Percentiles rank a stretch among this genome's conserved stretches.
Conservation (phyloP, 179 eudicot genomes). For the Kewa caespitosa region DNA sequence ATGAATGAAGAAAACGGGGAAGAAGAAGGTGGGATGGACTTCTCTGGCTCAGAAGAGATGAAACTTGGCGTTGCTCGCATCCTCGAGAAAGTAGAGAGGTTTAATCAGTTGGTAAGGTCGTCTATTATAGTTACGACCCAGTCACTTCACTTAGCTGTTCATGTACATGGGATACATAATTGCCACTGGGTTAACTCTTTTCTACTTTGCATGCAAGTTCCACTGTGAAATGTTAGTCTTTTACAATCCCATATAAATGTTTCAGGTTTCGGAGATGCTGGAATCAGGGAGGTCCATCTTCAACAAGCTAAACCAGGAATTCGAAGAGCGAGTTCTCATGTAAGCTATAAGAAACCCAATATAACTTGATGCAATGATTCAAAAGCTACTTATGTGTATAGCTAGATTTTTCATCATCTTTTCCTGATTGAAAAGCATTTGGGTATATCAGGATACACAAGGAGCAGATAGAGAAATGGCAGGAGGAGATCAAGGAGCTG, state of each 20-base stretch:
- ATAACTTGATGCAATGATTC: background rate
- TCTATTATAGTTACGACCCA: background rate
- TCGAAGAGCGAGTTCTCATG: slow-evolving; percentile 79
- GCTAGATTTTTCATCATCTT: background rate
- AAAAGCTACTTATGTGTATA: too few relatives aligned
- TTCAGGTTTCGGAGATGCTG: slow-evolving; percentile 81
- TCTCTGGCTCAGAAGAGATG: slow-evolving; percentile 72
- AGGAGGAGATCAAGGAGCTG: slow-evolving; percentile 79
- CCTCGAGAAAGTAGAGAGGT: slow-evolving; percentile 70
- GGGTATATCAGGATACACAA: slow-evolving; percentile 63
- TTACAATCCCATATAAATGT: background rate
- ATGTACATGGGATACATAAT: background rate
- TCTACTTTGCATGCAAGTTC: background rate
- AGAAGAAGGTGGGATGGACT: slow-evolving; percentile 53
- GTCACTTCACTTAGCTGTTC: background rate
- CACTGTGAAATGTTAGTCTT: background rate
- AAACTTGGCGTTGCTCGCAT: slow-evolving; percentile 59
- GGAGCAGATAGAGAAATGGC: slow-evolving; percentile 89
- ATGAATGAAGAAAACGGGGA: slow-evolving; percentile 42
- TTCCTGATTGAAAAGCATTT: slow-evolving; percentile 4
- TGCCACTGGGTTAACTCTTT: background rate
- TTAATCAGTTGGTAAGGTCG: slow-evolving; percentile 63
- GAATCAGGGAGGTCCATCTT: slow-evolving; percentile 75
- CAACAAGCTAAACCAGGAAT: slow-evolving; percentile 62
- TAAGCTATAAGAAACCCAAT: slow-evolving; percentile 28